These are phyloP conservation scores for Mycocentrospora acerina DNA, from an alignment of 2,329 filamentous ascomycete genomes.

Conservation along the genomic window DNA sequence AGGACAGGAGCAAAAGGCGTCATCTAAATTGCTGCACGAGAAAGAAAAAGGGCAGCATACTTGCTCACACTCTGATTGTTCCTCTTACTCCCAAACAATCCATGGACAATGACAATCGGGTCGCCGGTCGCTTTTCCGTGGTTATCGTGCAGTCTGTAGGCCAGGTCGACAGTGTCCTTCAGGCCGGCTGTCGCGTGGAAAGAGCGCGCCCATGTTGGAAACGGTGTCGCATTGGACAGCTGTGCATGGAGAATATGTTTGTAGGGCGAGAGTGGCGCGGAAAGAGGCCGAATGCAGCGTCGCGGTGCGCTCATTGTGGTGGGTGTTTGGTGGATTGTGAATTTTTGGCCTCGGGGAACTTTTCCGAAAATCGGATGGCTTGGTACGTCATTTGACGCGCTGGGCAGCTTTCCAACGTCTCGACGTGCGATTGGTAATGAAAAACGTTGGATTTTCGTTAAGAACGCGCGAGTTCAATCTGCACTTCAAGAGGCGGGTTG, in stretches of 20 bases:
- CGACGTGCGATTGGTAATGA: too few species aligned
- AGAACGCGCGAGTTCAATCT: too few species aligned
- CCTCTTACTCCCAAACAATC: slow-evolving; percentile 91
- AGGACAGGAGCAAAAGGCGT: too few species aligned
- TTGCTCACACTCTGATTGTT: slow-evolving; percentile 95
- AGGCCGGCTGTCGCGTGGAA: slow-evolving; percentile 30
- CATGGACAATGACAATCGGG: slow-evolving; percentile 87
- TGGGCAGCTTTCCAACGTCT: too few species aligned
- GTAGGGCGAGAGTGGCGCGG: slow-evolving; percentile 6
- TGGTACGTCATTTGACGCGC: too few species aligned
- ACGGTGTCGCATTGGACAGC: slow-evolving; percentile 2
- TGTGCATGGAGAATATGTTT: slow-evolving; percentile 7
- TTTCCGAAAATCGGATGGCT: too few species aligned
- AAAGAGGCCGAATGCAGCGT: slow-evolving; percentile 11
- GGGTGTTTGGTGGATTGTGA: too few species aligned
- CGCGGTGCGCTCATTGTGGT: slow-evolving; percentile 16
- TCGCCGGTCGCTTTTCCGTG: slow-evolving; percentile 42
- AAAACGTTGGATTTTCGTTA: too few species aligned
- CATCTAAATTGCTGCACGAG: not conserved
- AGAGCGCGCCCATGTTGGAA: slow-evolving; percentile 24
- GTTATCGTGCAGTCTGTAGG: slow-evolving; percentile 39
- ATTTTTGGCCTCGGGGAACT: too few species aligned
- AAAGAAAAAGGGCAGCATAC: slow-evolving; percentile 49
- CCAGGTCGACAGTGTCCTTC: slow-evolving; percentile 33
- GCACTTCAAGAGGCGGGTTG: too few species aligned